A percentile compares a stretch with the other conserved stretches of the same genome.
Evolutionary conservation across 352 stramenopile genomes (phyloP).

Genomic region (Globisporangium acanthophoron): DNA sequence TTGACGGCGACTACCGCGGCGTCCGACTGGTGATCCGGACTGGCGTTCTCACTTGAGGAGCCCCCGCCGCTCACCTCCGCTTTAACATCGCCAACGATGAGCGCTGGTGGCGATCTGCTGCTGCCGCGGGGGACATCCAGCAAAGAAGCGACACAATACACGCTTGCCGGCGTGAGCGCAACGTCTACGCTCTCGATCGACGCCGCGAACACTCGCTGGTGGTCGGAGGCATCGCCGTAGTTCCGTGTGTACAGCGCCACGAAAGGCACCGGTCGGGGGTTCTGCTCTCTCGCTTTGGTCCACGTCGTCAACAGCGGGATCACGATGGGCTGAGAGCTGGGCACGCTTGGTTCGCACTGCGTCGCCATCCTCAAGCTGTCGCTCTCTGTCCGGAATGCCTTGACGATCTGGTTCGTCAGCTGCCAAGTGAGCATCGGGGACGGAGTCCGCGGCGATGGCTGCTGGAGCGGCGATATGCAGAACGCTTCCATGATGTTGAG

Average conservation of each 20-base stretch:
- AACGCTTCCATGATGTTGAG: constrained; percentile 21
- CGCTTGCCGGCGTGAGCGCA: constrained; percentile 32
- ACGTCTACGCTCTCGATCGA: constrained; percentile 47
- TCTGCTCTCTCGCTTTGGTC: constrained; percentile 15
- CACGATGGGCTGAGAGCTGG: background rate
- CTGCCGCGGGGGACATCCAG: background rate
- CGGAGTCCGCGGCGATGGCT: constrained; percentile 11
- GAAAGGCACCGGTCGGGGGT: constrained; percentile 22
- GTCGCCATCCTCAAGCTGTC: background rate
- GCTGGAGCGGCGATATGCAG: background rate
- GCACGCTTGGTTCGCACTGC: background rate
- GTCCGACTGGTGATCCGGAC: background rate
- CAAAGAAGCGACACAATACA: constrained; percentile 34
- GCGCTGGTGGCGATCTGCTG: background rate
- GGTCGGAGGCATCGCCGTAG: constrained; percentile 30
- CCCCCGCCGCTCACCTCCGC: too few relatives aligned
- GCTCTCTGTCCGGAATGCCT: constrained; percentile 24
- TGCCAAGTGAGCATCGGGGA: constrained; percentile 49
- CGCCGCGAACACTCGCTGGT: constrained; percentile 25
- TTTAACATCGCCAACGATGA: background rate
- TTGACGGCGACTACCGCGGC: background rate
- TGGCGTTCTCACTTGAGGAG: background rate
- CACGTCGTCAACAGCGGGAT: constrained; percentile 32
- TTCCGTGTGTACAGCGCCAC: constrained; percentile 41
- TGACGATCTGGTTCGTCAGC: constrained; percentile 38